Conservation (phyloP, 441 rosid genomes). For the Adansonia gregorii region DNA sequence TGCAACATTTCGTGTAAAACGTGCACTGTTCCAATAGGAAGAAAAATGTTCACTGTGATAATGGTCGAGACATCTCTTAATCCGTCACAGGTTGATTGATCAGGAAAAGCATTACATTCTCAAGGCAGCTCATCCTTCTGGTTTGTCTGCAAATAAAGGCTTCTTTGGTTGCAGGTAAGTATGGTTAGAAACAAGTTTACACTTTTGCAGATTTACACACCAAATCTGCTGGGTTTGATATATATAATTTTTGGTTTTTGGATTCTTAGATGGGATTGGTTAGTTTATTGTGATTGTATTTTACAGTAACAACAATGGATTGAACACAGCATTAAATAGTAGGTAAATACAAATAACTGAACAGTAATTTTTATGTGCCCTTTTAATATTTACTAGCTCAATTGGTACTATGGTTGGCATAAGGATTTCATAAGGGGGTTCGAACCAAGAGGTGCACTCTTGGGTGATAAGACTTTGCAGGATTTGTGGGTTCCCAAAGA, state of each 20-base stretch:
- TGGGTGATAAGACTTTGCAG: no score
- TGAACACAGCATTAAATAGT: slow-evolving; percentile 3
- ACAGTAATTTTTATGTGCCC: background rate
- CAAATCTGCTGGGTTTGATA: background rate
- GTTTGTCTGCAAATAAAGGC: slow-evolving; percentile 93
- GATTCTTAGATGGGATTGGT: background rate
- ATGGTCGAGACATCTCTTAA: slow-evolving; percentile 10
- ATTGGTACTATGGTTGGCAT: no score
- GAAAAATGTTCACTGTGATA: slow-evolving; percentile 9
- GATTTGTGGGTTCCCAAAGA: no score
- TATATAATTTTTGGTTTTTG: background rate
- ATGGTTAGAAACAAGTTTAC: slow-evolving; percentile 13
- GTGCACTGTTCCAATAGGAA: background rate
- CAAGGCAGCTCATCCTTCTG: slow-evolving; percentile 99
- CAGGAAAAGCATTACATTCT: slow-evolving; percentile 82
- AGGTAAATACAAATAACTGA: background rate
- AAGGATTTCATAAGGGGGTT: no score
- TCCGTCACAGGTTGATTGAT: slow-evolving; percentile 71
- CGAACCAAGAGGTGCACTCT: no score
- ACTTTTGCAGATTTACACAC: background rate
- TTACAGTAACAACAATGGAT: background rate
- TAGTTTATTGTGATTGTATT: slow-evolving; percentile 10
- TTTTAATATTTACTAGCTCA: background rate
- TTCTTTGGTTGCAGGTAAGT: slow-evolving; percentile 95
- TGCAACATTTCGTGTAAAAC: background rate